Evolutionary conservation across 176 grass and related monocot genomes (phyloP).

Genomic region (Raddia guianensis): DNA sequence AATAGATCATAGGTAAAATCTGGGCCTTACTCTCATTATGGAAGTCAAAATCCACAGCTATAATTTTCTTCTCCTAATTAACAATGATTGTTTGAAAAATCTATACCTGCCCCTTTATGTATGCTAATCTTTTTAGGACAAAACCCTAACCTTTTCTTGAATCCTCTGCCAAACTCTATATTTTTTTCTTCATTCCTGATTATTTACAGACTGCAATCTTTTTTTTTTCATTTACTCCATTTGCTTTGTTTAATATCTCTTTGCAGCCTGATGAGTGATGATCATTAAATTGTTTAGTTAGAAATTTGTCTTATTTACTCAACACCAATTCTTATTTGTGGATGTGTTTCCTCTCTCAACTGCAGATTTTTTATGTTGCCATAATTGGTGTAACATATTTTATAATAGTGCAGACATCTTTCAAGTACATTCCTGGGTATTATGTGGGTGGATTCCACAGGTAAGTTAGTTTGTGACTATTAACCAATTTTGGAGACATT

Average conservation of each 20-base stretch:
- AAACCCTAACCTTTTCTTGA: background rate
- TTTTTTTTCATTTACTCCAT: background rate
- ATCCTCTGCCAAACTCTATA: constrained; percentile 8
- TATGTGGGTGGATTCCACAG: constrained; percentile 89
- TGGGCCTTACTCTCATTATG: background rate
- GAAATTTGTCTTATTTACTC: constrained; percentile 5
- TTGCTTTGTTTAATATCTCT: constrained; percentile 6
- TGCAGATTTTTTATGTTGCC: constrained; percentile 84
- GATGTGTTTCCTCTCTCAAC: constrained; percentile 33
- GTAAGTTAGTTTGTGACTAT: constrained; percentile 72
- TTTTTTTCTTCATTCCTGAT: background rate
- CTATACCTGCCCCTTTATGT: background rate
- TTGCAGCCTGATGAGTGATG: constrained; percentile 12
- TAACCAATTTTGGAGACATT: constrained; percentile 31
- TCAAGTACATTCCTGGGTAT: constrained; percentile 92
- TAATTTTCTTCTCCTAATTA: constrained; percentile 7
- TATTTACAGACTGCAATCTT: background rate
- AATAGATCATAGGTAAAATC: background rate
- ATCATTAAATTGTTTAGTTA: background rate
- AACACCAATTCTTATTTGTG: constrained; percentile 10
- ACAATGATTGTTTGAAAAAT: constrained; percentile 4
- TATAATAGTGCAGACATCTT: constrained; percentile 89
- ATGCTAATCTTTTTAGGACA: background rate
- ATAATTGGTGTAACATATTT: constrained; percentile 87
- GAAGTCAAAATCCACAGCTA: constrained; percentile 15